Base-by-base conservation (phyloP, 495 filamentous ascomycete genomes). In the Bacidia gigantensis region DNA sequence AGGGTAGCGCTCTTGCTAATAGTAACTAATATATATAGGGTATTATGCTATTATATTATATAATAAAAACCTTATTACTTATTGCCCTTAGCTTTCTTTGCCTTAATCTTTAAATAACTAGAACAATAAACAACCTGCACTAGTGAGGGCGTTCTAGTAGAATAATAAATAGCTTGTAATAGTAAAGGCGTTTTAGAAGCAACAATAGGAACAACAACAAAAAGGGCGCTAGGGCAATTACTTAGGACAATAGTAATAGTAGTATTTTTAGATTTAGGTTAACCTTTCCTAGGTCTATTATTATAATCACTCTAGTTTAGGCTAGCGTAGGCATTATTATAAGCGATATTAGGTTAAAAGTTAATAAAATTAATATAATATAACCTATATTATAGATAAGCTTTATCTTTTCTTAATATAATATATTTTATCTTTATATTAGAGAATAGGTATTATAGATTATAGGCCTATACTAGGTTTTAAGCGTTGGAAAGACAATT, bases 121-220 rank as follows among this genome's bases (percentile, higher is more conserved):
- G 26, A 25, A 26, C 2, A 40, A 49, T 14, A 21, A 49, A 47
- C 17, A 26, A 17, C 17, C n/a, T n/a, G n/a, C n/a, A n/a, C n/a
- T n/a, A n/a, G n/a, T n/a, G n/a, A n/a, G n/a, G n/a, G n/a, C n/a
- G n/a, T n/a, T n/a, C n/a, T n/a, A n/a, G n/a, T n/a, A n/a, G n/a
- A n/a, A n/a, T n/a, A n/a, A n/a, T n/a, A n/a, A n/a, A n/a, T n/a
- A n/a, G n/a, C n/a, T n/a, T n/a, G n/a, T n/a, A n/a, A n/a, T n/a
- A n/a, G n/a, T n/a, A n/a, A n/a, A n/a, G n/a, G n/a, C n/a, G n/a
- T n/a, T n/a, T n/a, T n/a, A n/a, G n/a, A n/a, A 26, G n/a, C 22
- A 26, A 49, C 38, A 40, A 49, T 53, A 21, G 26, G 49, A 53
- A 49, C n/a, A n/a, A n/a, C n/a, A 25, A n/a, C n/a, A n/a, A n/a